phyloP scores from a whole-genome alignment of 495 filamentous ascomycete genomes.

The Lasiosphaeris hirsuta region DNA sequence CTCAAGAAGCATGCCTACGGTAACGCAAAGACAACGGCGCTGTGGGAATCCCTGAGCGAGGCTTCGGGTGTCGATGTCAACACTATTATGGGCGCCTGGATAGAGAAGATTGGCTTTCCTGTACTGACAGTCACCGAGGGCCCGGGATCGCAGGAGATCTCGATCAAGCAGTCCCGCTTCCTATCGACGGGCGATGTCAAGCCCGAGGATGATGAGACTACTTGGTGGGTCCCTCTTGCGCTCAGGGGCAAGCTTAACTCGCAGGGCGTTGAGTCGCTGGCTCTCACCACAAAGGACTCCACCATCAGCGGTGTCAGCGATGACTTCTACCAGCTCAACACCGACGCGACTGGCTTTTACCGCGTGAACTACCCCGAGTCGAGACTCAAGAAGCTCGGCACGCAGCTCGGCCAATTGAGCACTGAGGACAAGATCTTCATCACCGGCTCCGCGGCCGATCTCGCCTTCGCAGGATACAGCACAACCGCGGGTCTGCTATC shows the following conservation, averaged over 20 bases:
- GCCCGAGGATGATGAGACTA: conserved; percentile 78
- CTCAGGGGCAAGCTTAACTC: conserved; percentile 61
- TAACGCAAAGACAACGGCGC: conserved; percentile 91
- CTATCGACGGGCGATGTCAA: conserved; percentile 83
- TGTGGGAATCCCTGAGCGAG: conserved; percentile 88
- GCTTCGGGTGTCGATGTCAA: conserved; percentile 86
- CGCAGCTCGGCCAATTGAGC: conserved; percentile 65
- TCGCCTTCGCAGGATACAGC: conserved; percentile 81
- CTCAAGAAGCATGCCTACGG: conserved; percentile 82
- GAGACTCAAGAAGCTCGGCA: conserved; percentile 74
- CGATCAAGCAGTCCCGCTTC: conserved; percentile 81
- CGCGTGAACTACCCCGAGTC: conserved; percentile 83
- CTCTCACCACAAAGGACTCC: conserved; percentile 72
- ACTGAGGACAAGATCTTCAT: conserved; percentile 88
- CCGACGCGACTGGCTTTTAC: conserved; percentile 85
- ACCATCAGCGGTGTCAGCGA: conserved; percentile 70
- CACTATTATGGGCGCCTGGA: conserved; percentile 88
- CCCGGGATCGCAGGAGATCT: conserved; percentile 68
- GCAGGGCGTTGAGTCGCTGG: conserved; percentile 44
- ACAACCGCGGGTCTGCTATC: conserved; percentile 74
- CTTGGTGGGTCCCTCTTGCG: conserved; percentile 94
- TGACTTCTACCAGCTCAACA: conserved; percentile 90
- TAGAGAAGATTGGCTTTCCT: conserved; percentile 89
- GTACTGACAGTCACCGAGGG: conserved; percentile 75
- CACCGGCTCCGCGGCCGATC: conserved; percentile 85